A percentile compares a stretch with the other conserved stretches of the same genome.
Evolutionary conservation across 2,329 filamentous ascomycete genomes (phyloP).

Genomic region (Celoporthe dispersa): DNA sequence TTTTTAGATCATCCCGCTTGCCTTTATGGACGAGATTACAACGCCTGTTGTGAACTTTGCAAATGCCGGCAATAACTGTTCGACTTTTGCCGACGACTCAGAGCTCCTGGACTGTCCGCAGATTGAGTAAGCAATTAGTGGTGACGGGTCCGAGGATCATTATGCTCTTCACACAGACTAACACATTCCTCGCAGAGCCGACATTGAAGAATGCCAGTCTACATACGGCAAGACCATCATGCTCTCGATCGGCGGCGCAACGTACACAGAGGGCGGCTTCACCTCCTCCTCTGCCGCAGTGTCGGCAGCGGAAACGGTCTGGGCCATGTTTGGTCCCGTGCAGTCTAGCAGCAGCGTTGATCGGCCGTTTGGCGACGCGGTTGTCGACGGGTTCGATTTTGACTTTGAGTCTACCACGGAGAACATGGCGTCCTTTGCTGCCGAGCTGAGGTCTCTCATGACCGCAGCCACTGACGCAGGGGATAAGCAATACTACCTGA

Average conservation of each 20-base stretch:
- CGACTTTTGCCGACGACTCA: slow-evolving; percentile 61
- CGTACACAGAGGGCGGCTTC: slow-evolving; percentile 72
- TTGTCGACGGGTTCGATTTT: slow-evolving; percentile 77
- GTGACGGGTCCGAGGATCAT: no score
- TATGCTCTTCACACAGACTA: not conserved
- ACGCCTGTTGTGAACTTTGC: slow-evolving; percentile 66
- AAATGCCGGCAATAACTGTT: slow-evolving; percentile 66
- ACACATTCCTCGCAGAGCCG: slow-evolving; percentile 41
- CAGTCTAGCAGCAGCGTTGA: slow-evolving; percentile 47
- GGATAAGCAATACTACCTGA: slow-evolving; percentile 61
- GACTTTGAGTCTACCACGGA: slow-evolving; percentile 67
- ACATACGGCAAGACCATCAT: slow-evolving; percentile 70
- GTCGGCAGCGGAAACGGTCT: slow-evolving; percentile 64
- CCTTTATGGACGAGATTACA: slow-evolving; percentile 64
- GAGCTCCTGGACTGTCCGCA: slow-evolving; percentile 64
- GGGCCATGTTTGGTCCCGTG: slow-evolving; percentile 71
- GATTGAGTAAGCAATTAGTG: slow-evolving; percentile 60
- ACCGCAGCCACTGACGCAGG: slow-evolving; percentile 51
- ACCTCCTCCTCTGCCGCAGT: slow-evolving; percentile 54
- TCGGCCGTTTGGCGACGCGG: slow-evolving; percentile 69
- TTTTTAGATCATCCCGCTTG: slow-evolving; percentile 62
- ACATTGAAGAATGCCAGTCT: slow-evolving; percentile 64
- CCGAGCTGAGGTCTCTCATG: slow-evolving; percentile 60
- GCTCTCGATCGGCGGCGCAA: slow-evolving; percentile 72
- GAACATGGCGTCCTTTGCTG: slow-evolving; percentile 66